phyloP scores from a whole-genome alignment of 179 eudicot genomes.

The Patellifolia procumbens region DNA sequence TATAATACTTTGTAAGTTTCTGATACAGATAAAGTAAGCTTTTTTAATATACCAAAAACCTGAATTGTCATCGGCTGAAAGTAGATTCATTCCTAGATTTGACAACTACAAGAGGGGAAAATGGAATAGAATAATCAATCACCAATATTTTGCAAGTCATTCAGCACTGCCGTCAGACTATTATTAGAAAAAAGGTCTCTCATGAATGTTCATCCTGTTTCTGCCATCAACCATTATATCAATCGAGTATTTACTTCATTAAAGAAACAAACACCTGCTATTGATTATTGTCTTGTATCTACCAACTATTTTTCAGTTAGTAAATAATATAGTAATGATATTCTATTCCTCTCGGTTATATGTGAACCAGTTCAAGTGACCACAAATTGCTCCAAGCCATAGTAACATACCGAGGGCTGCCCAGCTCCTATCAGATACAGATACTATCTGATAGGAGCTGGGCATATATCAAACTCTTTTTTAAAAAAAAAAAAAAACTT shows the following conservation, averaged over 20 bases:
- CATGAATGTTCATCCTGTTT: background rate
- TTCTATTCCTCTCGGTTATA: background rate
- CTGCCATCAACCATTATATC: background rate
- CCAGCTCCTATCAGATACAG: too few relatives aligned
- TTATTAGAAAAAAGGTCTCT: background rate
- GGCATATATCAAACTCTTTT: too few relatives aligned
- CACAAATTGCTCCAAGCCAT: background rate
- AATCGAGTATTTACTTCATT: too few relatives aligned
- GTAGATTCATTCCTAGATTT: background rate
- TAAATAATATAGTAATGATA: too few relatives aligned
- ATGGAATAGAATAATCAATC: too few relatives aligned
- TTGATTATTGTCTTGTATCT: background rate
- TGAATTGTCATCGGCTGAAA: background rate
- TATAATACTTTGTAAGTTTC: background rate
- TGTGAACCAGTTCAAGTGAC: background rate
- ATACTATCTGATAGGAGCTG: too few relatives aligned
- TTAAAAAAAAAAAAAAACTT: too few relatives aligned
- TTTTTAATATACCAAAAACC: background rate
- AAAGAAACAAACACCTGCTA: background rate
- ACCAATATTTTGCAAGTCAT: background rate
- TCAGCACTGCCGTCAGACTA: background rate
- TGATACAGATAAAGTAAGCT: background rate
- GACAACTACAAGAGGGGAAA: background rate
- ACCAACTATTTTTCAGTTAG: background rate
- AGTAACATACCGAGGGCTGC: too few relatives aligned